Base-by-base conservation (phyloP, 2,329 filamentous ascomycete species). In the Dactylellina parvicollis region DNA sequence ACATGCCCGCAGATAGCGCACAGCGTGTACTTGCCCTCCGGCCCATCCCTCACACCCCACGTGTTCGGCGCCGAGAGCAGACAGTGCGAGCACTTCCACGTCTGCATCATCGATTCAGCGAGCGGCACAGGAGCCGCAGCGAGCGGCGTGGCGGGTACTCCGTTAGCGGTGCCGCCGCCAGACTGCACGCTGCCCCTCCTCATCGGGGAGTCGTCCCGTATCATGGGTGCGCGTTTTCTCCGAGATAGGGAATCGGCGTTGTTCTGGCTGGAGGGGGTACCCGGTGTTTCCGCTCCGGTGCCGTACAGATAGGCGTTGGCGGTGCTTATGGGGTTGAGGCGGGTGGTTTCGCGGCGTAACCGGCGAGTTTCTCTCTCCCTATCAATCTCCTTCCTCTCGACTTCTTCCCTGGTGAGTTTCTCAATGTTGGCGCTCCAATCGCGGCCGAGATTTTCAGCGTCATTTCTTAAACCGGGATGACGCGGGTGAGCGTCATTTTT, bases 301-400 rank as follows among this genome's bases (percentile, higher is more conserved):
- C 83, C 82, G 66, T 87, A 83, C 1, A 92, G 90, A n/a, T 90
- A 89, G 28, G 91, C 90, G 2, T 89, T 83, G 84, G 96, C 92
- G 67, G 91, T 91, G 0, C 91, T 86, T 20, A 90, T 95, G 46
- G 91, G 94, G 67, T 91, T 95, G 80, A 98, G 96, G 24, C 92
- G 87, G 0, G 94, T 94, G 8, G 94, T 98, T 81, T 99, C 95
- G 79, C 95, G 86, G 64, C 95, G 87, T 75, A 97, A 82, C 70
- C 95, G 86, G 69, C 95, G 86, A 38, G 97, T 90, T 81, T 98
- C 92, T 62, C 95, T 86, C 81, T 99, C 95, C 42, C 95, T 87
- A 79, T 99, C 95, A 56, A 92, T 92, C 81, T 99, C 95, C 26
- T 95, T 88, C 83, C 96, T 96, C 82, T 99, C 95, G 60, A 99